Evolutionary conservation across 192 early-diverging fungal species (phyloP).

Genomic region (Coemansia sp.): DNA sequence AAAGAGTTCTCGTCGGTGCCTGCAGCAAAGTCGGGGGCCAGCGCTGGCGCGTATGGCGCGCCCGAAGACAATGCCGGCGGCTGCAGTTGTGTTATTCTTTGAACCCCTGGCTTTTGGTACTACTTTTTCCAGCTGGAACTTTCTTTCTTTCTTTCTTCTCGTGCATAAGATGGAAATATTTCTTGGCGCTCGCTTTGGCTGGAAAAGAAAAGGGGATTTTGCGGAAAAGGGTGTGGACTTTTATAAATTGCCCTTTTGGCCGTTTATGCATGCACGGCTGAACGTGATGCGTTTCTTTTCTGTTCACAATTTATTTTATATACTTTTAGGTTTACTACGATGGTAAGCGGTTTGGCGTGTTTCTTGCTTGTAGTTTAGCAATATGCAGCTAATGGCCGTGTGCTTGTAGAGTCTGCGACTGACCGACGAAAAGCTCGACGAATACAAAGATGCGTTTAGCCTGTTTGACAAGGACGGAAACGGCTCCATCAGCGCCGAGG

Average conservation of each 20-base stretch:
- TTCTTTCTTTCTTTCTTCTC: background rate
- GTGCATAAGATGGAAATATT: background rate
- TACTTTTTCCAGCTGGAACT: background rate
- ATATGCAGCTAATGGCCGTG: background rate
- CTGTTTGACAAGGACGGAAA: constrained; percentile 46
- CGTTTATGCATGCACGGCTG: no score
- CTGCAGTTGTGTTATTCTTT: constrained; percentile 65
- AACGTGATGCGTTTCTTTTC: background rate
- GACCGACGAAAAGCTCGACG: background rate
- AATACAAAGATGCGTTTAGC: constrained; percentile 16
- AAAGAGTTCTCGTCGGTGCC: constrained; percentile 62
- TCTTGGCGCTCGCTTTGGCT: constrained; percentile 3
- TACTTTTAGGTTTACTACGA: background rate
- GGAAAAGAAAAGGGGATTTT: background rate
- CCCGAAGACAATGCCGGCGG: constrained; percentile 48
- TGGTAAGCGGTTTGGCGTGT: no score
- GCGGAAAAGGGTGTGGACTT: background rate
- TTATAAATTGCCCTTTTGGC: no score
- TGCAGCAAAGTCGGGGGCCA: constrained; percentile 18
- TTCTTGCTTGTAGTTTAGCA: no score
- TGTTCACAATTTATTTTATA: background rate
- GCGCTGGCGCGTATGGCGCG: constrained; percentile 33
- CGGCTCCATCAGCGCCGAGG: constrained; percentile 34
- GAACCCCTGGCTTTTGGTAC: constrained; percentile 16
- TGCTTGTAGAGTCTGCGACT: background rate